Base-by-base conservation (phyloP, 2,329 filamentous ascomycete genomes). In the Alternaria conjuncta region DNA sequence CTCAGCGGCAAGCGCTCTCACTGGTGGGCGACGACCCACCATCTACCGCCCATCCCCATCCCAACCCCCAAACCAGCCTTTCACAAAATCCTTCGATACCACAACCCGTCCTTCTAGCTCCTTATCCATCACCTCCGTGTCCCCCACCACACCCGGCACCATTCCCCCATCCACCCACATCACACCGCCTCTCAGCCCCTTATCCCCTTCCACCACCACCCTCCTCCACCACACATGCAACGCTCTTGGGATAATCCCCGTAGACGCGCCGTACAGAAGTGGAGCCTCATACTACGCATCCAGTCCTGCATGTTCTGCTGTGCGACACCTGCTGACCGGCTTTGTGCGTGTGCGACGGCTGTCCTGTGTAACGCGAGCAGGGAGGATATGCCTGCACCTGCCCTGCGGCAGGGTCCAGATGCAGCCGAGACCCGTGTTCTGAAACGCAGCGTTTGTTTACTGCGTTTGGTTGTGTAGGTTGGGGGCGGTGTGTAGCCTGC, bases 371-470 rank as follows among this genome's bases (percentile, higher is more conserved):
- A 55, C 53, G 36, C 30, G 32, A 44, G 25, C 15, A 28, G n/a
- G 21, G 18, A n/a, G 30, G 23, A 30, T 41, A 53, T 41, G 30
- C 20, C 20, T 53, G 49, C 30, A 41, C 12, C 21, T 30, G 28
- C 46, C 30, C 30, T 58, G 55, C 28, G 15, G 32, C 56, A 58
- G 46, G 46, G 56, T 53, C 56, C 56, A 58, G 56, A 58, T 58
- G 46, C 32, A 51, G 56, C 46, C 32, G 13, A 23, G 23, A 53
- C 32, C 56, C 46, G 46, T 51, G 23, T 21, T 12, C 21, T 51
- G 56, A 53, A 58, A 44, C 30, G 46, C n/a, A 36, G 32, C 56
- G 45, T 58, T 58, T 58, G 56, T 58, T 51, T 58, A 53, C 46
- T 30, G 18, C 30, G 55, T 58, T 58, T 41, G 55, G 55, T 25